Conservation (phyloP, 139 green algal genomes). For the Trebouxia sp. region DNA sequence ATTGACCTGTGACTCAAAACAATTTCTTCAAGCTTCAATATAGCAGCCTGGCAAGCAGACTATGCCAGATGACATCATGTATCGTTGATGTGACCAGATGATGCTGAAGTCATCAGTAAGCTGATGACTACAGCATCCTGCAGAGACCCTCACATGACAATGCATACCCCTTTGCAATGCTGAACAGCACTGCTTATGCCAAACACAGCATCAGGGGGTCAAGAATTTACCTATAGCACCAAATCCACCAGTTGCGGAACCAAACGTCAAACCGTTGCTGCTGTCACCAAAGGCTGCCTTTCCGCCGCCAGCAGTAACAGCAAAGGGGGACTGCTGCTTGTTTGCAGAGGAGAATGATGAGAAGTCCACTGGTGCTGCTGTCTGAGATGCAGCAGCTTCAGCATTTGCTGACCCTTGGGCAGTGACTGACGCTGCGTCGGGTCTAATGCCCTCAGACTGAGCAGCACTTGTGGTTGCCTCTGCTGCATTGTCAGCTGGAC, state of each 20-base stretch:
- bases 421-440: not conserved
- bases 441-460: not conserved
- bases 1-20: too few relatives aligned
- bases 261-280: constrained; percentile 15
- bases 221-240: constrained; percentile 19
- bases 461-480: not conserved
- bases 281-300: not conserved
- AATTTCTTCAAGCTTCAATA: too few relatives aligned
- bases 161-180: too few relatives aligned
- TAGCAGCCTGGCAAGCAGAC: too few relatives aligned
- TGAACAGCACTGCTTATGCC: not conserved
- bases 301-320: not conserved
- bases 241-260: constrained; percentile 33
- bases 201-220: not conserved
- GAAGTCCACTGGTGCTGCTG: not conserved
- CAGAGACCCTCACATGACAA: too few relatives aligned
- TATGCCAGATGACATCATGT: too few relatives aligned
- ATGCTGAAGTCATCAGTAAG: too few relatives aligned
- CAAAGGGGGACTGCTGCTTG: constrained; percentile 19
- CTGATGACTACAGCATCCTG: too few relatives aligned
- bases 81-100: too few relatives aligned
- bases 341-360: constrained; percentile 5
- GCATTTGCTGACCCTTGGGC: not conserved
- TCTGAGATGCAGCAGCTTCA: not conserved
- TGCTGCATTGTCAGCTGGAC: not conserved